Evolutionary conservation across 208 protist genomes (phyloP), one percentile per base, ranked within the genome.

Genomic region (Trypanosoma brucei): DNA sequence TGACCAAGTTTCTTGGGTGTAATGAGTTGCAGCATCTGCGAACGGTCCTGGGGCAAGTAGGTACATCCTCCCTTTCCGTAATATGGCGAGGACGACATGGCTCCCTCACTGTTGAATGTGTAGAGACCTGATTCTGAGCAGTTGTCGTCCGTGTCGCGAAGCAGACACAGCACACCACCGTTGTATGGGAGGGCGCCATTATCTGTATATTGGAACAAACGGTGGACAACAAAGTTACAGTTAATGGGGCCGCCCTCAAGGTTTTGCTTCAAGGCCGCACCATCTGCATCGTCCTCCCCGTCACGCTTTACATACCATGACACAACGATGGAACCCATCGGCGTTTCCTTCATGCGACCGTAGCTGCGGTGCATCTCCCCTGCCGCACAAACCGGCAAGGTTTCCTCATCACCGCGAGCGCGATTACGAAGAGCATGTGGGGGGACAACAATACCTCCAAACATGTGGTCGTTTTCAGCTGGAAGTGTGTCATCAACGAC

Each of bases 141-240:
- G 73, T 92, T 91, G 69, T 95, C 88, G 52, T 92, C 85, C 6
- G 80, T 90, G 75, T 95, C 88, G 56, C 88, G 88, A 44, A 95
- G 62, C 36, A 95, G 83, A 48, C 88, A 95, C 9, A 92, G 69
- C 7, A 95, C 82, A 57, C 88, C 88, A 64, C 72, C 81, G 7
- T 68, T 49, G 69, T 86, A 91, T 3, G 82, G 71, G 49, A 78
- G 60, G 42, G 74, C 78, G 50, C 88, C 88, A 72, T 84, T 86
- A 70, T 95, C 88, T 8, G 85, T 91, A 78, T 91, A 95, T 76
- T 95, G 88, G 72, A 91, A 92, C n/a, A 95, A 58, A 59, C 77
- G 83, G 61, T 87, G 85, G n/a, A 77, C 79, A 8, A 92, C 82
- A 63, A 95, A 84, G 11, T 69, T 81, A 62, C 88, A 95, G 50